Base-by-base conservation (phyloP, 306 rosid species). In the Purshia tridentata region DNA sequence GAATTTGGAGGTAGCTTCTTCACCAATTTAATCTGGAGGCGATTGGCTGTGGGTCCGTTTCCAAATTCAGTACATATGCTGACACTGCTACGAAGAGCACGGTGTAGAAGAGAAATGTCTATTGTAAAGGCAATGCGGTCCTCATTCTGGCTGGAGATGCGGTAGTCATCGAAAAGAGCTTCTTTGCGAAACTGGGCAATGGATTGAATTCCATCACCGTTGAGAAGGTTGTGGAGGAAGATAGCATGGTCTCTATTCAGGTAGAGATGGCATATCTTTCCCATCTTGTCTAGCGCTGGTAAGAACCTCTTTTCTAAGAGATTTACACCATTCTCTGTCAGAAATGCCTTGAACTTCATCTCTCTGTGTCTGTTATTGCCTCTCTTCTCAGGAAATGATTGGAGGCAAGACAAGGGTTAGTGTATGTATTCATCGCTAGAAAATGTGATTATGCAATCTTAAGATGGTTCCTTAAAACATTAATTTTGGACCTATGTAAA, bases 171-270 rank as follows among this genome's bases (percentile, higher is more conserved):
- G 67, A 93, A 93, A 70, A 91, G 87, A 16, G 96, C 85, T 72
- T 89, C 89, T 76, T 84, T 86, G 58, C 86, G 83, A 69, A 94
- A 94, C 70, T 89, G 96, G 0, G 98, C 97, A 65, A 91, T 53
- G 66, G 96, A 94, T 66, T 91, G 98, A 69, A 94, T 69, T 65
- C 96, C 97, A 39, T 87, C 90, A 16, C 91, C 92, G 65, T 87
- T 91, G 73, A 91, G 98, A 61, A 94, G 97, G 75, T 94, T 91
- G 78, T 94, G 97, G 78, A 94, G 91, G 88, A 94, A 91, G 65
- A 88, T 76, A 22, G 89, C 85, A 78, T 87, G 92, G 69, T 92
- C 96, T 51, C 79, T 81, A 3, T 97, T 91, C 68, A 94, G 84
- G 80, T 81, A 88, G 51, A 94, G 80, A 65, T 88, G 95, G 80